Percentiles rank a stretch among this genome's conserved stretches.
Evolutionary conservation across 495 filamentous ascomycete genomes (phyloP).

Genomic region (Opeltia flavorubescens): DNA sequence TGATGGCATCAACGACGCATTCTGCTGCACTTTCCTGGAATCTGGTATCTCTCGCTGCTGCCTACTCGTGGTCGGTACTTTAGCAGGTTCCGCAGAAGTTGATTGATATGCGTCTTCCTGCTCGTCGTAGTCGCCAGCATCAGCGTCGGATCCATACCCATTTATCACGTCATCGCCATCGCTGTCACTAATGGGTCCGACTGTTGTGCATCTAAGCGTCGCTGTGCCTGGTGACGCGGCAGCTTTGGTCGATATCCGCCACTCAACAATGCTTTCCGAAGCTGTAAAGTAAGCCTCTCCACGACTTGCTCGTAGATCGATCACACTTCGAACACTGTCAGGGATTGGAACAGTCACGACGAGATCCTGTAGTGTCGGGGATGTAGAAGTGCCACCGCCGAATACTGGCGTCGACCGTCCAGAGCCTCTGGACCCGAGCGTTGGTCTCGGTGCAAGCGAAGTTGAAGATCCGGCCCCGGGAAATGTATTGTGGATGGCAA

Average conservation of each 20-base stretch:
- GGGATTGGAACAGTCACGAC: slow-evolving; percentile 73
- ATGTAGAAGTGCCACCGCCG: slow-evolving; percentile 31
- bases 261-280: slow-evolving; percentile 60
- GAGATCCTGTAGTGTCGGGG: slow-evolving; percentile 64
- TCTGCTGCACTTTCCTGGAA: slow-evolving; percentile 44
- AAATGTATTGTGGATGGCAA: slow-evolving; percentile 53
- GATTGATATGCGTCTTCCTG: slow-evolving; percentile 21
- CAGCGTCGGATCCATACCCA: slow-evolving; percentile 34
- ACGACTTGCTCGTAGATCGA: slow-evolving; percentile 65
- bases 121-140: slow-evolving; percentile 35
- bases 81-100: slow-evolving; percentile 2
- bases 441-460: slow-evolving; percentile 18
- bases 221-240: slow-evolving; percentile 47
- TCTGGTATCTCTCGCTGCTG: slow-evolving; percentile 26
- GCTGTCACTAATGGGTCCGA: slow-evolving; percentile 47
- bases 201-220: slow-evolving; percentile 66
- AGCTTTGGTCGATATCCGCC: slow-evolving; percentile 65
- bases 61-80: slow-evolving; percentile 8
- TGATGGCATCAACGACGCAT: slow-evolving; percentile 79
- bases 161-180: slow-evolving; percentile 42
- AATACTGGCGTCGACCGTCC: slow-evolving; percentile 48
- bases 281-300: slow-evolving; percentile 74
- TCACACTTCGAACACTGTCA: slow-evolving; percentile 67
- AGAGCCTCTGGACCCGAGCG: slow-evolving; percentile 26
- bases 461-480: slow-evolving; percentile 24